Evolutionary conservation across 1,139 yeast genomes (phyloP), one percentile per base, ranked within the genome.

Genomic region (Saccharomyces hybrid): DNA sequence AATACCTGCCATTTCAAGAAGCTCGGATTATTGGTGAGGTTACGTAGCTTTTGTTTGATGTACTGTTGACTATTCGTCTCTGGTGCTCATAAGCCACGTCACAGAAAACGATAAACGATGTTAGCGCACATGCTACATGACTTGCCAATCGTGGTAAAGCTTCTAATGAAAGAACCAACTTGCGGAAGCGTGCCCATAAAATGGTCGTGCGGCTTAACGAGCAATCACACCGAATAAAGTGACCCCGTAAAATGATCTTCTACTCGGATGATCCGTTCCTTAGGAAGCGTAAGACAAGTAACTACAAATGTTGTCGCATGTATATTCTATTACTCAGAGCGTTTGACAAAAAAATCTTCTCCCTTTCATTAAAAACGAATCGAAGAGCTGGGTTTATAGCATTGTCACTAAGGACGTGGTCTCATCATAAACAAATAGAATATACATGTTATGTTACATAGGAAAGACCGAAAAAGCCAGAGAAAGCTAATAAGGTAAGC

Each of bases 311-410:
- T 13, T 23, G 16, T 20, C 25, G 44, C 44, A 38, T 38, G 25
- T 20, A 11, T 5, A 38, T 38, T 25, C 31, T 46, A 26, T 27
- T 46, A 14, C 31, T 72, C 76, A 72, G 75, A 72, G 75, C 75
- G 62, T 72, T 72, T 66, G 75, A 67, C 75, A 70, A 62, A 57
- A 50, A 32, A 48, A 51, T 57, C 54, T 52, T 61, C 63, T 61
- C 64, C 55, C 47, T 50, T 51, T 50, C 27, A 34, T 49, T 42
- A 52, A 58, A 52, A 52, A 54, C 51, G 62, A 65, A 72, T 75
- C 78, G 78, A 75, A 74, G 79, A 75, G 79, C 79, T 75, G 78
- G 79, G 79, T 75, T 75, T 75, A 75, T 72, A 72, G 70, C 70
- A 63, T 55, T 64, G 70, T 67, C 71, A 55, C 70, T 59, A 62